Base-by-base conservation (phyloP, 2,329 filamentous ascomycete genomes). In the Ophiostoma perfectum region DNA sequence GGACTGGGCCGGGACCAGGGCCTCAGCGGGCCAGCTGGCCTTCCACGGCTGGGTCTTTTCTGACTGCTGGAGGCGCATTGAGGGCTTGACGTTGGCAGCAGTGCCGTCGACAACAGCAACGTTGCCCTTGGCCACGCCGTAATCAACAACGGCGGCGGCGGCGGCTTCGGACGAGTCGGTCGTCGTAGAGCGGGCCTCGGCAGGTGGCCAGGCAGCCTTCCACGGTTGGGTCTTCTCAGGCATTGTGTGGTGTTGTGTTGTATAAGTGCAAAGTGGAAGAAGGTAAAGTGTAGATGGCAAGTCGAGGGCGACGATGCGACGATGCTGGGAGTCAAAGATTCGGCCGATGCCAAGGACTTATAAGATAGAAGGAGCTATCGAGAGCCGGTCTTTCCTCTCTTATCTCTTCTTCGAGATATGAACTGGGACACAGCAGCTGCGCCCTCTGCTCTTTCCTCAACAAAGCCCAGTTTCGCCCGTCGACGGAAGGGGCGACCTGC, bases 41-140 rank as follows among this genome's bases (percentile, higher is more conserved):
- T 70, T 71, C 70, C 70, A 71, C 12, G 70, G 70, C 45, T 71
- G 70, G 9, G n/a, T 36, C 39, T 71, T 71, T 52, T 63, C 68
- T 9, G 64, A 52, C 70, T 63, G 47, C 27, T 62, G 38, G 18
- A 70, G 41, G 39, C 67, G 66, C 11, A 68, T 65, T 0, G 70
- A 58, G 47, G 68, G 70, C 67, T 70, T 70, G 60, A 69, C 66
- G 42, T 70, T 69, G 63, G 70, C 70, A 8, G 70, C 70, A 0
- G 70, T 70, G 47, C 70, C 70, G 58, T 71, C 70, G 42, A 70
- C 66, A 6, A 70, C 69, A 27, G 69, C 69, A 4, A 70, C 39
- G 52, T 41, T 60, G 39, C 70, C 68, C 44, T 67, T 47, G 38
- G 65, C 55, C 41, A 70, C 44, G 60, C 70, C 69, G 63, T 68